Conservation (phyloP, 345 rosid genomes). For the Geranium brycei region DNA sequence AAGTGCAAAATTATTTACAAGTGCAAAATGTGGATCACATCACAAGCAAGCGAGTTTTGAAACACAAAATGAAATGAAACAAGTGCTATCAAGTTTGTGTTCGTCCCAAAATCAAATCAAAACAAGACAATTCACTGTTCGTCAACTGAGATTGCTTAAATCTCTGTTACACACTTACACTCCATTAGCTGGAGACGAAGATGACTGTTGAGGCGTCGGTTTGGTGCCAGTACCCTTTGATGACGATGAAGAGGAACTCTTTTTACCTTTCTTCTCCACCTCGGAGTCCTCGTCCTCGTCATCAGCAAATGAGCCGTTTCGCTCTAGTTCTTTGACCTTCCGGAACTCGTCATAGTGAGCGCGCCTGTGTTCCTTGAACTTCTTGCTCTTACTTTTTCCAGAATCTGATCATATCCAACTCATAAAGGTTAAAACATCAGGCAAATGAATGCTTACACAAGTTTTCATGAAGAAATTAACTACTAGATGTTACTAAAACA, state of each 20-base stretch:
- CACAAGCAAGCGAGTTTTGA: too few species aligned
- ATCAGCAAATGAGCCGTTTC: slow-evolving; percentile 48
- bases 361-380: slow-evolving; percentile 67
- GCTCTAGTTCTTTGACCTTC: slow-evolving; percentile 66
- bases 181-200: slow-evolving; percentile 21
- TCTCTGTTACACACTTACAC: slow-evolving; percentile 11
- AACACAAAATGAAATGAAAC: too few species aligned
- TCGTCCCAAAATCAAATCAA: too few species aligned
- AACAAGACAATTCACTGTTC: too few species aligned
- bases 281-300: slow-evolving; percentile 48
- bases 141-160: too few species aligned
- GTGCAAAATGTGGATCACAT: too few species aligned
- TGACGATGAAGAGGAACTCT: slow-evolving; percentile 30
- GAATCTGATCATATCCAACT: slow-evolving; percentile 16
- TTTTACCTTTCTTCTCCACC: slow-evolving; percentile 9
- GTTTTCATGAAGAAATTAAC: too few species aligned
- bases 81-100: too few species aligned
- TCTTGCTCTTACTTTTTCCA: slow-evolving; percentile 26
- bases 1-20: too few species aligned
- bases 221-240: slow-evolving; percentile 17
- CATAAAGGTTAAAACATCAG: too few species aligned
- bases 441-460: too few species aligned
- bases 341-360: slow-evolving; percentile 82
- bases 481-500: too few species aligned
- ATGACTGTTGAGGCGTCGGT: slow-evolving; percentile 13